Evolutionary conservation across 1,284 basidiomycete species (phyloP), one percentile per base, ranked within the genome.

Genomic region (Cryptococcus hybrid): DNA sequence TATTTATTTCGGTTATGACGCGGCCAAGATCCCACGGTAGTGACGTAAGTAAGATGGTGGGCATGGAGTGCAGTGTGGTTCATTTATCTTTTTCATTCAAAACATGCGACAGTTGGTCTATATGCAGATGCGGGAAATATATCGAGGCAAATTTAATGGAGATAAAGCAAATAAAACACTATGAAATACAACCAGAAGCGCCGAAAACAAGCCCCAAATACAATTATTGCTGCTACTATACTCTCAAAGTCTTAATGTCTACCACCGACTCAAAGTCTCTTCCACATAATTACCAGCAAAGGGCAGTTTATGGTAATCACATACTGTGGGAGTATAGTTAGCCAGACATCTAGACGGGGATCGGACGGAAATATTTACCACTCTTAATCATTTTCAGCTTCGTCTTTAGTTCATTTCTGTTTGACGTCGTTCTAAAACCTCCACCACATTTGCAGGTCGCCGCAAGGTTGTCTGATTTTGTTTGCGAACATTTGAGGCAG

Each of bases 381-480:
- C 69, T 91, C 45, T 89, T 85, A 57, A 92, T 85, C 47, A 90
- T 92, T 60, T 85, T 82, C 65, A 95, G 73, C 71, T 84, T 87
- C 47, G 86, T 79, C 61, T 84, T 83, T 57, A 84, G 78, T 57
- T 95, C 91, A 39, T 80, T 82, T 67, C 87, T 88, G 62, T 83
- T 86, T 46, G 88, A 68, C 5, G 86, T 87, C 46, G 88, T 80
- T 62, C 86, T 82, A 76, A 88, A 95, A 4, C 85, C 78, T 13
- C 93, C 95, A 6, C 92, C 94, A 75, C 96, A 99, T 37, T 83
- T 82, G 72, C 95, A 98, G 58, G 89, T 88, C 56, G 86, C 80
- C 11, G 89, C 88, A 37, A 97, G 82, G 69, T 93, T 94, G 68
- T 92, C 88, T 54, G 88, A 85, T 66, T 89, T 89, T 59, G 95